Base-by-base conservation (phyloP, 306 rosid species). In the Myrica gale region DNA sequence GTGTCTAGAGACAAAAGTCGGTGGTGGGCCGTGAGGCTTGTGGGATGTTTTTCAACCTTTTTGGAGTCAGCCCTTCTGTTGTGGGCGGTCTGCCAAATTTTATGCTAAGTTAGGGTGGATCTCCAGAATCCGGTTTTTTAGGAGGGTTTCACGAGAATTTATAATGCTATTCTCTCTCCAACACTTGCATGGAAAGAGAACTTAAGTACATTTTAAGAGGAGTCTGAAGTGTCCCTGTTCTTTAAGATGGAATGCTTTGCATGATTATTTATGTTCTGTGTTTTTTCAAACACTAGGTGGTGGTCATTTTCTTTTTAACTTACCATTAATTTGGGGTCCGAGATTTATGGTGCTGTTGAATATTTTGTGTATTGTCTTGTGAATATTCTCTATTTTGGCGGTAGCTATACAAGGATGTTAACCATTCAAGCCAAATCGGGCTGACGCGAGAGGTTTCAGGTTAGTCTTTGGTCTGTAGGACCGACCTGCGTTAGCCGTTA, bases 121-220 rank as follows among this genome's bases (percentile, higher is more conserved):
- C 83, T 82, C 80, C 83, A 70, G 79, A 83, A 79, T 44, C 42
- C 12, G 13, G 61, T 7, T 61, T 84, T 55, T 55, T n/a, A 11
- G 72, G 41, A 76, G 89, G 66, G 78, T 87, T 84, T 81, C 47
- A 75, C 75, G 87, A 87, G 87, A 77, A 62, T 68, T 78, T 65
- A 67, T 15, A 58, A 78, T 19, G n/a, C 54, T 76, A 80, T 76
- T 72, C 60, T 26, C 72, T 73, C 69, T 66, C 75, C 79, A 73
- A 75, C 72, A 8, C 17, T 32, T 73, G 42, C 7, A 37, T 48
- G 71, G 82, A 71, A 84, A 57, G 78, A 53, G 74, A 21, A 57
- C 69, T 71, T 16, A 50, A 61, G 17, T 73, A 56, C 3, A 9
- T 45, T 57, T 57, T 56, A 19, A 13, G 72, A 78, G 67, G 70